A percentile compares a stretch with the other conserved stretches of the same genome.
Evolutionary conservation across 2,329 filamentous ascomycete species (phyloP).

Genomic region (Colletotrichum sp.): DNA sequence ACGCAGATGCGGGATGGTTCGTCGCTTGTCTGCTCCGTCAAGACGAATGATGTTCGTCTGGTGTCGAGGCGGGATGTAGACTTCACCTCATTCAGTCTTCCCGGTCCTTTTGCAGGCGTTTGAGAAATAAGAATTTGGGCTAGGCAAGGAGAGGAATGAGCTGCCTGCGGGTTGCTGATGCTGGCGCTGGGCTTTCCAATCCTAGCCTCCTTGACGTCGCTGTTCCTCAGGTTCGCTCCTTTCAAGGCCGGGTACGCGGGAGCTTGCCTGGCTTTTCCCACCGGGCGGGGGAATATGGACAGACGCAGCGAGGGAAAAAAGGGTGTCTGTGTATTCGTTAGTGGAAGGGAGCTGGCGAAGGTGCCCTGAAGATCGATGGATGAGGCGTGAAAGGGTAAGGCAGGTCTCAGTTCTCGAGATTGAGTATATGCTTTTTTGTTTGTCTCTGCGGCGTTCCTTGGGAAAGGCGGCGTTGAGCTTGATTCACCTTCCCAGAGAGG

Average conservation of each 20-base stretch:
- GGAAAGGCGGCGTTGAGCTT: slow-evolving; percentile 11
- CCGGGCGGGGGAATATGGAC: not conserved
- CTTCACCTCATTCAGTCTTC: not conserved
- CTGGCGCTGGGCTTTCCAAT: not conserved
- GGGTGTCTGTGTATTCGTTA: not conserved
- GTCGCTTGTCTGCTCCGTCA: not conserved
- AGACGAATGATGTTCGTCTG: not conserved
- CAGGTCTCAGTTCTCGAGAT: slow-evolving; percentile 9
- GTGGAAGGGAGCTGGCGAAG: not conserved
- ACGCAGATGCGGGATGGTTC: not conserved
- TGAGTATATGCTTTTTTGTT: slow-evolving; percentile 3
- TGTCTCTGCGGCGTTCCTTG: slow-evolving; percentile 9
- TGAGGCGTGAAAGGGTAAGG: not conserved
- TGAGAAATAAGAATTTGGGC: not conserved
- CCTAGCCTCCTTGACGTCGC: not conserved
- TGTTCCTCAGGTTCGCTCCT: not conserved
- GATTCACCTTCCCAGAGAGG: not conserved
- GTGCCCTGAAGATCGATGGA: not conserved
- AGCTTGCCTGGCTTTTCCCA: not conserved
- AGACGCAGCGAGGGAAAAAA: not conserved
- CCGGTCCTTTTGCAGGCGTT: not conserved
- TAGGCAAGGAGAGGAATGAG: not conserved
- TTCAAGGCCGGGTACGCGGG: not conserved
- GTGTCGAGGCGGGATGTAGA: not conserved
- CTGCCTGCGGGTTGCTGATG: not conserved